Percentiles rank a stretch among this genome's conserved stretches.
Conservation (phyloP, 805 yeast species). For the Metschnikowia cubensis region DNA sequence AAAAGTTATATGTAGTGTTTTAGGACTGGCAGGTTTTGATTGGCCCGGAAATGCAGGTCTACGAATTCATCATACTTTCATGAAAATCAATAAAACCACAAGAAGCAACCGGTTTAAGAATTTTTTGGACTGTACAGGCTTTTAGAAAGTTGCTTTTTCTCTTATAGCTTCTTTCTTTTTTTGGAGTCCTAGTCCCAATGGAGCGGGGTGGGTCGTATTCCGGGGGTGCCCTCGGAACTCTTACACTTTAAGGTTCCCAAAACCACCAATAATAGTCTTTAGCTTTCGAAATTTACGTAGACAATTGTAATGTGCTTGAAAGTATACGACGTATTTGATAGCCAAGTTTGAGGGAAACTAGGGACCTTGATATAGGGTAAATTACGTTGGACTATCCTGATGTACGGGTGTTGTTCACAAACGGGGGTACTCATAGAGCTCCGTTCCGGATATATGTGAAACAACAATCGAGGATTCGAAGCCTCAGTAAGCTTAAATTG, state of each 20-base stretch:
- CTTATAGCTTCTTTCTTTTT: not conserved
- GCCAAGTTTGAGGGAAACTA: not conserved
- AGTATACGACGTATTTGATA: not conserved
- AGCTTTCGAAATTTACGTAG: not conserved
- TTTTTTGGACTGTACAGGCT: too few relatives aligned
- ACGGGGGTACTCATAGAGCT: not conserved
- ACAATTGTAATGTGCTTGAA: not conserved
- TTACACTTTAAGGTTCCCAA: not conserved
- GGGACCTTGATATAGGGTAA: not conserved
- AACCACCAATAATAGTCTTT: not conserved
- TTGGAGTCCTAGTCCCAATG: not conserved
- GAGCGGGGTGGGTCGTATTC: not conserved
- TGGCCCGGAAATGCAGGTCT: too few relatives aligned
- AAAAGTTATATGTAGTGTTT: too few relatives aligned
- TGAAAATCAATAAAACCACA: too few relatives aligned
- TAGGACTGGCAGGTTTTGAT: too few relatives aligned
- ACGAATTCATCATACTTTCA: too few relatives aligned
- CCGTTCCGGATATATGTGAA: too few relatives aligned
- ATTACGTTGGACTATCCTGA: not conserved
- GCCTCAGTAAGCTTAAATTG: too few relatives aligned
- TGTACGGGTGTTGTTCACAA: not conserved
- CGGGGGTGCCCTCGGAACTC: not conserved
- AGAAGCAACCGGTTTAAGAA: too few relatives aligned
- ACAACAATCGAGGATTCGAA: too few relatives aligned
- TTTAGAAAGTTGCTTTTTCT: not conserved